Evolutionary conservation across 2,329 filamentous ascomycete species (phyloP), one percentile per base, ranked within the genome.

Genomic region (Ophiosphaerella korrae): DNA sequence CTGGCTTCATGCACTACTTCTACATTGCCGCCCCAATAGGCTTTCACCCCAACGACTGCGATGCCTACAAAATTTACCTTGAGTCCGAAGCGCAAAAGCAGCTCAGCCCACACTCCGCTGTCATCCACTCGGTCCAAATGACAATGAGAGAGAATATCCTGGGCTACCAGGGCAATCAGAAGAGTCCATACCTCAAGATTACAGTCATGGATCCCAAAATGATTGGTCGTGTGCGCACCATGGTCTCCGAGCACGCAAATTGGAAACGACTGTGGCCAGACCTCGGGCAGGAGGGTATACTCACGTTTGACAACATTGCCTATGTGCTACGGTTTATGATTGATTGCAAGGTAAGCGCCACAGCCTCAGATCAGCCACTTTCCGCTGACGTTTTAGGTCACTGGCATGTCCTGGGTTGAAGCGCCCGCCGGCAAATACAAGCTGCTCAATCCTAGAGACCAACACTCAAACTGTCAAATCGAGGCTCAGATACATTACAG

Each of bases 311-410:
- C 78, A 97, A 88, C 62, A 92, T 99, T 50, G 90, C 96, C 79
- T 99, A 97, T 69, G 85, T 97, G 23, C 76, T 97, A 59, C 84
- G 94, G 44, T 97, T 99, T 76, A 99, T 99, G 94, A 93, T 99
- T 42, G 94, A 99, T 74, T 95, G 89, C 61, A 88, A 92, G 73
- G 87, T 90, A 78, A 62, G 77, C 45, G 29, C 38, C 16, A 1
- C 16, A 29, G 3, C 32, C 36, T 14, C 11, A 12, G 13, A 12
- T 7, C n/a, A 39, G 14, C 3, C 31, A 14, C 43, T 38, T 18
- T 7, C 26, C 14, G 45, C 42, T 48, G 23, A 64, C 34, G 31
- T 9, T 32, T 5, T 50, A 90, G 83, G 88, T 99, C 38, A 83
- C 89, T 49, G 94, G 94, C 57, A 99, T 99, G 94, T 93, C 92